phyloP scores from a whole-genome alignment of 352 stramenopile species.

The Pythium oligandrum region DNA sequence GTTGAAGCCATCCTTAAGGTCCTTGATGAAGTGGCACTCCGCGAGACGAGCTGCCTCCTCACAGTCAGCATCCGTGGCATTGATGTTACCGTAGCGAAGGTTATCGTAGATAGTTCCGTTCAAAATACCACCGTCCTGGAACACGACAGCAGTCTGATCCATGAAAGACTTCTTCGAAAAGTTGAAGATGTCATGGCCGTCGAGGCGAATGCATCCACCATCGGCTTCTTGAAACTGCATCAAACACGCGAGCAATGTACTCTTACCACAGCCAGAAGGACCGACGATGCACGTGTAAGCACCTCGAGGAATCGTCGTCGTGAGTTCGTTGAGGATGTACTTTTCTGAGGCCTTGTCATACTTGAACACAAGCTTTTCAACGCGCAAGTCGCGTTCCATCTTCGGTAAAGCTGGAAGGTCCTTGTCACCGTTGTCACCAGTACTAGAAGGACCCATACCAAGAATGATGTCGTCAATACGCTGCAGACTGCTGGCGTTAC shows the following conservation, averaged over 20 bases:
- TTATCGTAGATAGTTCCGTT: constrained; percentile 89
- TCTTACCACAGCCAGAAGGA: constrained; percentile 84
- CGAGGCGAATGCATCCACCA: constrained; percentile 72
- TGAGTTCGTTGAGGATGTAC: constrained; percentile 77
- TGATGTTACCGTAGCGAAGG: constrained; percentile 77
- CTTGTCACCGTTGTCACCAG: constrained; percentile 48
- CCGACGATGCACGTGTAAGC: constrained; percentile 85
- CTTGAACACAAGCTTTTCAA: constrained; percentile 84
- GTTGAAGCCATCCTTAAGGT: constrained; percentile 77
- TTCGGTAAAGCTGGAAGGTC: constrained; percentile 68
- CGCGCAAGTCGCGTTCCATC: constrained; percentile 75
- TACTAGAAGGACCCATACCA: constrained; percentile 30
- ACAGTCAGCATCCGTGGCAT: constrained; percentile 71
- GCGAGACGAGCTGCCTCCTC: constrained; percentile 74
- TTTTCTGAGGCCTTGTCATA: constrained; percentile 83
- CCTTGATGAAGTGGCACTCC: constrained; percentile 81
- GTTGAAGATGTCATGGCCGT: constrained; percentile 82
- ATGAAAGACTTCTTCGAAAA: constrained; percentile 86
- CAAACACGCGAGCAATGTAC: constrained; percentile 79
- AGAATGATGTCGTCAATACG: constrained; percentile 84
- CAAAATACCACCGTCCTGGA: constrained; percentile 83
- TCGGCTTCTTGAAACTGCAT: constrained; percentile 88
- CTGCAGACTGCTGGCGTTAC: constrained; percentile 82
- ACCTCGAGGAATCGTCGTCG: constrained; percentile 61
- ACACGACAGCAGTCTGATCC: constrained; percentile 83